Evolutionary conservation across 306 rosid genomes (phyloP).

Genomic region (Corylus americana): DNA sequence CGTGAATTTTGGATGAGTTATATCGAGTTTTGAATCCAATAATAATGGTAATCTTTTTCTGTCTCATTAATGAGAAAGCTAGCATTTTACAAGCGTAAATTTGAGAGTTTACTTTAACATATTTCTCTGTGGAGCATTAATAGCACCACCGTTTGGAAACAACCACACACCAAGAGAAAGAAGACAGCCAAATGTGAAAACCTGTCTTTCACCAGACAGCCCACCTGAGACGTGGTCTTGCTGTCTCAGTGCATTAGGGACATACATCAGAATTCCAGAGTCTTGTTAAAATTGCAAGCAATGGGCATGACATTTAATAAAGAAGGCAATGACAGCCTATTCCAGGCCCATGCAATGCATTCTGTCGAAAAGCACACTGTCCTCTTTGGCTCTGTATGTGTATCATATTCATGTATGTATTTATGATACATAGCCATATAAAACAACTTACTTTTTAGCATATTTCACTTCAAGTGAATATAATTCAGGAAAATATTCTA

Average conservation of each 20-base stretch:
- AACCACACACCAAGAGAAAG: conserved; percentile 9
- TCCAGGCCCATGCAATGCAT: conserved; percentile 7
- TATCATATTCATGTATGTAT: neutral
- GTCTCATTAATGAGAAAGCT: too few relatives aligned
- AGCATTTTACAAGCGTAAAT: too few relatives aligned
- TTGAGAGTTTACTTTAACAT: too few relatives aligned
- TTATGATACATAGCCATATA: neutral
- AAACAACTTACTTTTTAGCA: too few relatives aligned
- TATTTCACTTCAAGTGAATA: too few relatives aligned
- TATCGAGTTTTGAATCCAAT: too few relatives aligned
- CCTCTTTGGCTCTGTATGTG: conserved; percentile 1
- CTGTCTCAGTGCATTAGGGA: conserved; percentile 4
- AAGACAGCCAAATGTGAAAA: conserved; percentile 14
- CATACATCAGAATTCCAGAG: neutral
- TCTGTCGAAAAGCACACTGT: neutral
- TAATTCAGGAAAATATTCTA: too few relatives aligned
- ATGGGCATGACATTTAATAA: conserved; percentile 3
- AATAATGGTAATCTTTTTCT: too few relatives aligned
- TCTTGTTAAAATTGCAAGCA: neutral
- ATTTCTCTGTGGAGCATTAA: too few relatives aligned
- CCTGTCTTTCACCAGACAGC: conserved; percentile 21
- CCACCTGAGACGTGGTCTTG: conserved; percentile 12
- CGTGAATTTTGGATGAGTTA: too few relatives aligned
- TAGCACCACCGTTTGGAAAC: conserved; percentile 10
- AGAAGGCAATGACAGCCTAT: conserved; percentile 15